Evolutionary conservation across 441 rosid species (phyloP), one percentile per base, ranked within the genome.

Genomic region (Biscutella auriculata): DNA sequence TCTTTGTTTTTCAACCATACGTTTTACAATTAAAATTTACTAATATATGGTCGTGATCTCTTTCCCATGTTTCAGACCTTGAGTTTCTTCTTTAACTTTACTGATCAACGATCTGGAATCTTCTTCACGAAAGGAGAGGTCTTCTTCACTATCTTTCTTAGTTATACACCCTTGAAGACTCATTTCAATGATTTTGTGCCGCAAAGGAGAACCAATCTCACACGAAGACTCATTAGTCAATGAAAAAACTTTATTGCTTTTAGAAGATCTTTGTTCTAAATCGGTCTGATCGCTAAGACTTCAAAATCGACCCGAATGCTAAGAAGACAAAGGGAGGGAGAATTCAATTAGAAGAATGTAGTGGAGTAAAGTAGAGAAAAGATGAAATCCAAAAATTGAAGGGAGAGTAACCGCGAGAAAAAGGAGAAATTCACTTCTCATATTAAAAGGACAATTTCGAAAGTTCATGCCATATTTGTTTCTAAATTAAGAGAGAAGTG

Each of bases 61-160:
- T 73, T 75, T 87, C 35, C 71, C 76, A 30, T 66, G 82, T 68
- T 75, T 85, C 66, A 55, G 45, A 9, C 52, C 61, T 54, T 73
- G 77, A 11, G 57, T 35, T 51, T 83, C 93, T 50, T 88, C 95
- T 75, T 67, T 82, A 53, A 53, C 61, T 71, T 73, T 83, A 50
- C 81, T 53, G 1, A 82, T 82, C 77, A 94, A 69, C 1, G 91
- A 84, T 69, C 42, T 72, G 47, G 44, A 91, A 66, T 94, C 99
- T 50, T 60, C 76, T 37, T 55, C 75, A 21, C 70, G 68, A 16
- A 81, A 52, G 15, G 86, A 69, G 46, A 84, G 60, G 37, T 85
- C 87, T 36, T 52, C 72, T 58, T 73, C 89, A 56, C 96, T 82
- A 67, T 81, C 96, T 76, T 94, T 89, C 71, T 79, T 80, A 66